These are phyloP conservation scores for Mariannaea elegans DNA, from an alignment of 2,329 filamentous ascomycete genomes.

Conservation along the genomic window DNA sequence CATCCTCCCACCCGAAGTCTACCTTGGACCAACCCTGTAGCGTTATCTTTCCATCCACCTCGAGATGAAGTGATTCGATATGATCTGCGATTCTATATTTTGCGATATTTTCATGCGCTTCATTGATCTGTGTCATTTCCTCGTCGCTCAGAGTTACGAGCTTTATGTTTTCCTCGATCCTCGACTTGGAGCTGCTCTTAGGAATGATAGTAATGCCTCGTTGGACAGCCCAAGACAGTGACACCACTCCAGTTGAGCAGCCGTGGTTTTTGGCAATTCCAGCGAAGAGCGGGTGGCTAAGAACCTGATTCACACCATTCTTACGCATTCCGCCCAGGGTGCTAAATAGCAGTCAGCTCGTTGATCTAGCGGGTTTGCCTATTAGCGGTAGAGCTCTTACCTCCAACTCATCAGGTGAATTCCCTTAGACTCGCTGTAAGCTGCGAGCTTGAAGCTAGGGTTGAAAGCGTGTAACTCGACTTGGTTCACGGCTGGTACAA, in stretches of 20 bases:
- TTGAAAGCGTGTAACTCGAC: constrained; percentile 14
- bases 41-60: constrained; percentile 10
- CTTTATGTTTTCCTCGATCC: constrained; percentile 13
- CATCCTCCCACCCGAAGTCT: constrained; percentile 17
- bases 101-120: neutral
- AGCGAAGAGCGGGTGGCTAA: constrained; percentile 6
- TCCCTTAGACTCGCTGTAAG: constrained; percentile 9
- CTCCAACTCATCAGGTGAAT: constrained; percentile 19
- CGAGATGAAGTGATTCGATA: constrained; percentile 2
- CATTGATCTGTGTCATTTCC: constrained; percentile 4
- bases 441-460: constrained; percentile 6
- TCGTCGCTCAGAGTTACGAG: constrained; percentile 4
- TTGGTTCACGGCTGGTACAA: constrained; percentile 14
- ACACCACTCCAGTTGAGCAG: constrained; percentile 4
- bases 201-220: constrained; percentile 11
- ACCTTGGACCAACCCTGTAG: constrained; percentile 14
- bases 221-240: constrained; percentile 12
- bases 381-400: neutral
- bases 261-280: neutral
- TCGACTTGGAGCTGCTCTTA: constrained; percentile 10
- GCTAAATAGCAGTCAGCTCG: neutral
- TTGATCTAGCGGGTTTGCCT: neutral
- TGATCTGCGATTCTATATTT: neutral
- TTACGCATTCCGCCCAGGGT: constrained; percentile 4
- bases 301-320: neutral